A percentile compares a stretch with the other conserved stretches of the same genome.
These are phyloP conservation scores for Davidsoniella eucalypti DNA, from an alignment of 2,329 filamentous ascomycete genomes.

Conservation along the genomic window DNA sequence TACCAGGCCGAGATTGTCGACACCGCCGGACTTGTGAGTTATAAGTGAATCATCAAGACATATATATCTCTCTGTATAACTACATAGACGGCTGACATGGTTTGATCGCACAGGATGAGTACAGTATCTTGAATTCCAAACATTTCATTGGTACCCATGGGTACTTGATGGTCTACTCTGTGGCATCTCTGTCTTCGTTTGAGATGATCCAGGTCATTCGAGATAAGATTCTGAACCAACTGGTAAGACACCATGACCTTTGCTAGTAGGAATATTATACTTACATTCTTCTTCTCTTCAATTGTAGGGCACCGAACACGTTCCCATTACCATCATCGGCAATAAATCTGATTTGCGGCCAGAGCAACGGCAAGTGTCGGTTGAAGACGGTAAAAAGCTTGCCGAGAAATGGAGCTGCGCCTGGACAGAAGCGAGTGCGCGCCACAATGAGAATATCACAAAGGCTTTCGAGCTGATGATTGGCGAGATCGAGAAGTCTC, in stretches of 20 bases:
- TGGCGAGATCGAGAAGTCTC: constrained; percentile 82
- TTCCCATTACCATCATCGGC: constrained; percentile 85
- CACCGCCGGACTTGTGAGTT: constrained; percentile 71
- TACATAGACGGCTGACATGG: neutral
- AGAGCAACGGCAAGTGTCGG: constrained; percentile 79
- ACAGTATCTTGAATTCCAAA: constrained; percentile 95
- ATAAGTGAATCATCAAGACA: constrained; percentile 14
- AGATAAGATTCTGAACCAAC: constrained; percentile 92
- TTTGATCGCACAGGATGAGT: constrained; percentile 57
- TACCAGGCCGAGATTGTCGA: constrained; percentile 96
- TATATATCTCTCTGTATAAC: neutral
- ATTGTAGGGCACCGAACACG: constrained; percentile 70
- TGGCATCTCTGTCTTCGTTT: constrained; percentile 81
- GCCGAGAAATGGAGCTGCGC: constrained; percentile 79
- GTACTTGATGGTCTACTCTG: constrained; percentile 98
- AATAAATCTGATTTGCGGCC: constrained; percentile 92
- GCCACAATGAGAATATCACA: constrained; percentile 84
- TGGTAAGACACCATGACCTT: constrained; percentile 41
- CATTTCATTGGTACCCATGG: constrained; percentile 98
- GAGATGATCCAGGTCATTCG: constrained; percentile 95
- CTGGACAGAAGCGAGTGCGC: constrained; percentile 86
- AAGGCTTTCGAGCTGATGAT: constrained; percentile 92
- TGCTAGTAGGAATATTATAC: neutral
- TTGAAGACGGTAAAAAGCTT: constrained; percentile 71
- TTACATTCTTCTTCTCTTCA: neutral